A percentile compares a stretch with the other conserved stretches of the same genome.
phyloP scores from a whole-genome alignment of 2,329 filamentous ascomycete species.

The Alternaria gaisen region DNA sequence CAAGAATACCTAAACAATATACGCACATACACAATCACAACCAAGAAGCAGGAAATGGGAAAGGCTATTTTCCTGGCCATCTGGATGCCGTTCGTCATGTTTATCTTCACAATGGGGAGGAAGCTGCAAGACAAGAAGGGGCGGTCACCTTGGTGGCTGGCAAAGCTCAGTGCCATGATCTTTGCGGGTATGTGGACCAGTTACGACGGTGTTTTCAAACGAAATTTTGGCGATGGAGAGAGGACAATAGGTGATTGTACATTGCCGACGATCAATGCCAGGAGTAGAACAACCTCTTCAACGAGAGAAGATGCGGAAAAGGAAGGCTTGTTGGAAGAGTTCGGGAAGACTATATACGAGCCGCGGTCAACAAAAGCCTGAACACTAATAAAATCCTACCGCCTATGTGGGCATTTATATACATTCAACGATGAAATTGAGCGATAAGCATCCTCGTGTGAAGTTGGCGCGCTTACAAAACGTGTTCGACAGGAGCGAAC shows the following conservation, averaged over 20 bases:
- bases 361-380: neutral
- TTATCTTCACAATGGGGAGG: conserved; percentile 60
- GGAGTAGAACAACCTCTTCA: neutral
- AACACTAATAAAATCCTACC: neutral
- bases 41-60: conserved; percentile 71
- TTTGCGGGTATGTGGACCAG: conserved; percentile 68
- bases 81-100: conserved; percentile 67
- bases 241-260: conserved; percentile 56
- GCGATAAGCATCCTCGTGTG: neutral
- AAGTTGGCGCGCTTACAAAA: neutral
- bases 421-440: neutral
- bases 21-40: conserved; percentile 75
- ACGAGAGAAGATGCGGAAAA: conserved; percentile 21
- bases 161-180: conserved; percentile 59
- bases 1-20: conserved; percentile 75
- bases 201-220: conserved; percentile 72
- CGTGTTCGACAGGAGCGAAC: neutral
- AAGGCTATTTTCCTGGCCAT: conserved; percentile 67
- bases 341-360: neutral
- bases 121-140: conserved; percentile 72
- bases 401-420: neutral
- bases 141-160: conserved; percentile 73
- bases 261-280: neutral
- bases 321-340: conserved; percentile 21
- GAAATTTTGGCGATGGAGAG: conserved; percentile 87